Evolutionary conservation across 179 eudicot genomes (phyloP).

Genomic region (Vitellaria paradoxa): DNA sequence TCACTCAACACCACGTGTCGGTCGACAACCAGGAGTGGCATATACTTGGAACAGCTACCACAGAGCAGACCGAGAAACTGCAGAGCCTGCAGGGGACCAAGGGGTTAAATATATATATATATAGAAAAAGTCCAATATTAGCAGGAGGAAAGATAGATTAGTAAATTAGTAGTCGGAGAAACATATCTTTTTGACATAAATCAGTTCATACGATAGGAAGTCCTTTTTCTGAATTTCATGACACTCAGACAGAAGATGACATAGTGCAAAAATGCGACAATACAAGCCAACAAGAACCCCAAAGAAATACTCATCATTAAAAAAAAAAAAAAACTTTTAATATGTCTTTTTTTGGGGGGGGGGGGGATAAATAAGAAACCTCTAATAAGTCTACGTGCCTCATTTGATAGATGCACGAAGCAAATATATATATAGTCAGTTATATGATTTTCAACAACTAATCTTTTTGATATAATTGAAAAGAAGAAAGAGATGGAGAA

Average conservation of each 20-base stretch:
- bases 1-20: conserved; percentile 54
- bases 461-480: not conserved
- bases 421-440: too few relatives aligned
- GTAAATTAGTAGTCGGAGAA: not conserved
- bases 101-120: not conserved
- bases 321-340: not conserved
- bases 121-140: not conserved
- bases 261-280: not conserved
- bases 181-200: not conserved
- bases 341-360: too few relatives aligned
- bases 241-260: not conserved
- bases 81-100: conserved; percentile 54
- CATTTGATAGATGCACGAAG: too few relatives aligned
- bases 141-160: too few relatives aligned
- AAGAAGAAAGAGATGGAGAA: not conserved
- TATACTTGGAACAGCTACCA: conserved; percentile 75
- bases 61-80: conserved; percentile 72
- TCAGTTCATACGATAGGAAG: not conserved
- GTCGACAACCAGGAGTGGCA: conserved; percentile 77
- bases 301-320: not conserved
- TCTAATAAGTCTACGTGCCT: too few relatives aligned
- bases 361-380: too few relatives aligned
- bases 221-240: too few relatives aligned
- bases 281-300: not conserved
- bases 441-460: too few relatives aligned